Base-by-base conservation (phyloP, 176 grass and related monocot species). In the Calamus simplicifolius region DNA sequence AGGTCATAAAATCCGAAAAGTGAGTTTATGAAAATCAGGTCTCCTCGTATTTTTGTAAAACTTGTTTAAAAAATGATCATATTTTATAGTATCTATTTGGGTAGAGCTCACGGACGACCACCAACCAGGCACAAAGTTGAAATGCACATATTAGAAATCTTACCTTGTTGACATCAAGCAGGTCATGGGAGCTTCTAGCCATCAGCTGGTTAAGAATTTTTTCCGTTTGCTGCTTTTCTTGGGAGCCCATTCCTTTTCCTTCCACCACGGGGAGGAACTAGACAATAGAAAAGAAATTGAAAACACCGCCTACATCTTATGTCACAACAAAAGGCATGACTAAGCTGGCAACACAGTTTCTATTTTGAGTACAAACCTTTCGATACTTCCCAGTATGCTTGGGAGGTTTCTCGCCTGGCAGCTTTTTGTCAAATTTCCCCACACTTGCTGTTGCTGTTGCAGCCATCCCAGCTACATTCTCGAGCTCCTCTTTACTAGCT, bases 371-470 rank as follows among this genome's bases (percentile, higher is more conserved):
- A 70, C 52, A 52, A 72, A 75, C 92, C 92, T 87, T 87, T 75
- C 87, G 81, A 61, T 85, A 77, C 79, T 98, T 98, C 57, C 93
- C 93, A 58, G 65, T 3, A 14, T 98, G 85, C 77, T 92, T 98
- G 19, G 68, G 81, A 67, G 87, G 79, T 66, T 89, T 88, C 78
- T 98, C 93, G 53, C 87, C 93, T 16, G 84, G 78, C 23, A 98
- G 73, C 66, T 98, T 92, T 59, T 88, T 73, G 27, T 98, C 87
- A 29, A 92, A 98, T 63, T 98, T 98, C 4, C 93, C 93, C 67
- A 84, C 87, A 13, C 87, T 98, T 63, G 93, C 93, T 26, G 93
- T 89, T 71, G 93, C 83, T 4, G 93, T 78, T 4, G 84, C 82
- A 78, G 75, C 87, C 78, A 98, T 80, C 30, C 87, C 87, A 48